These are phyloP conservation scores for Basidiobolus heterosporus DNA, from an alignment of 371 early-diverging fungal genomes.

Conservation along the genomic window DNA sequence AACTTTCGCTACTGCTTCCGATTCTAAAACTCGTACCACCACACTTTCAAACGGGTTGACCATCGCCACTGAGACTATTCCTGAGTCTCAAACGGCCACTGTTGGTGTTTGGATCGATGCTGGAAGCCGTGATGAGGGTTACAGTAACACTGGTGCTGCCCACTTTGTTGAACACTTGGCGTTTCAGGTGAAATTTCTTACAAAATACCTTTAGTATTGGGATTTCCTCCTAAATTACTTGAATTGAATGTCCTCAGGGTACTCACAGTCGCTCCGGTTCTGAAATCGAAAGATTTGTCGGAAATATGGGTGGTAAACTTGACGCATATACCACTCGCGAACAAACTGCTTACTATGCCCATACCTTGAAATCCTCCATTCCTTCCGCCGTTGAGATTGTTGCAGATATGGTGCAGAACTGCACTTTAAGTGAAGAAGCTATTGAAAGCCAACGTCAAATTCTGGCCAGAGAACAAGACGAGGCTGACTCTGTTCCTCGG, in stretches of 20 bases:
- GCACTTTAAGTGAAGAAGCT: slow-evolving; percentile 64
- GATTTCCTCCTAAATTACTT: too few species aligned
- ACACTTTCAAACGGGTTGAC: slow-evolving; percentile 84
- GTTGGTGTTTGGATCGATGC: slow-evolving; percentile 97
- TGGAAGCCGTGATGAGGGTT: slow-evolving; percentile 82
- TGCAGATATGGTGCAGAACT: slow-evolving; percentile 86
- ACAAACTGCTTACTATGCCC: slow-evolving; percentile 95
- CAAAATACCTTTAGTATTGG: too few species aligned
- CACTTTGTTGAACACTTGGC: slow-evolving; percentile 98
- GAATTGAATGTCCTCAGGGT: slow-evolving; percentile 33
- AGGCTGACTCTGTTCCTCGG: slow-evolving; percentile 87
- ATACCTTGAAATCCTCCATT: slow-evolving; percentile 75
- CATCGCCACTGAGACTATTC: slow-evolving; percentile 89
- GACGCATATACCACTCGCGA: slow-evolving; percentile 96
- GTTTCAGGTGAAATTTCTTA: slow-evolving; percentile 81
- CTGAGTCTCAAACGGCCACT: slow-evolving; percentile 83
- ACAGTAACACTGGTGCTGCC: slow-evolving; percentile 80
- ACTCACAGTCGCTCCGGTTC: slow-evolving; percentile 67
- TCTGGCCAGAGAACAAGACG: slow-evolving; percentile 87
- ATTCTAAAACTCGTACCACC: slow-evolving; percentile 43
- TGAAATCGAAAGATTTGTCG: slow-evolving; percentile 83
- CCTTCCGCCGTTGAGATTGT: slow-evolving; percentile 78
- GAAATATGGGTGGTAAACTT: slow-evolving; percentile 93
- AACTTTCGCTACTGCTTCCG: too few species aligned
- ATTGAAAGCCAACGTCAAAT: slow-evolving; percentile 89